These are phyloP conservation scores for Groenewaldozyma tartarivorans DNA, from an alignment of 805 yeast genomes.

Conservation along the genomic window DNA sequence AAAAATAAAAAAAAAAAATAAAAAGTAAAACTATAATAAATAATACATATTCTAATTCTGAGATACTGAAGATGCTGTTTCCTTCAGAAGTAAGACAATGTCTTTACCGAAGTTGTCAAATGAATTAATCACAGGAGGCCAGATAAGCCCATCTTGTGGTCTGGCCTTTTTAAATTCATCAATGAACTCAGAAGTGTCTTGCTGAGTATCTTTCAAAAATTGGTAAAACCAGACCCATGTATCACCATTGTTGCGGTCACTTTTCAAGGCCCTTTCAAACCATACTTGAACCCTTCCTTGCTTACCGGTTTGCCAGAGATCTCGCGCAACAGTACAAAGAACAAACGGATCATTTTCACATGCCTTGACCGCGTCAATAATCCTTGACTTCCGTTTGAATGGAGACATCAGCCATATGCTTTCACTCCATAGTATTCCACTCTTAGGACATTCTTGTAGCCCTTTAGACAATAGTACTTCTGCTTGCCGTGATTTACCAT, in stretches of 20 bases:
- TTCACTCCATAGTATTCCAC: slow-evolving; percentile 59
- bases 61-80: slow-evolving; percentile 4
- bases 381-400: slow-evolving; percentile 46
- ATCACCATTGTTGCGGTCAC: slow-evolving; percentile 60
- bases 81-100: slow-evolving; percentile 32
- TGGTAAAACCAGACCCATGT: slow-evolving; percentile 57
- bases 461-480: slow-evolving; percentile 48
- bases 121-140: slow-evolving; percentile 47
- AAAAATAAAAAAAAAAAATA: not conserved
- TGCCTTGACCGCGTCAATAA: slow-evolving; percentile 59
- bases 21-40: not conserved
- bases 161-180: slow-evolving; percentile 34
- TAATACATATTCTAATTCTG: not conserved
- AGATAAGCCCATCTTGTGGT: slow-evolving; percentile 53
- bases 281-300: slow-evolving; percentile 52
- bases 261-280: slow-evolving; percentile 59
- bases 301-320: slow-evolving; percentile 60
- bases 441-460: slow-evolving; percentile 45
- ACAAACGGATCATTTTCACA: slow-evolving; percentile 55
- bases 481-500: slow-evolving; percentile 43
- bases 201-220: slow-evolving; percentile 28
- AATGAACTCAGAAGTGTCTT: slow-evolving; percentile 32
- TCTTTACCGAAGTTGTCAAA: slow-evolving; percentile 36
- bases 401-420: slow-evolving; percentile 36
- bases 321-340: slow-evolving; percentile 53